phyloP scores from a whole-genome alignment of 163 green algal species.

The Chlorella variabilis region DNA sequence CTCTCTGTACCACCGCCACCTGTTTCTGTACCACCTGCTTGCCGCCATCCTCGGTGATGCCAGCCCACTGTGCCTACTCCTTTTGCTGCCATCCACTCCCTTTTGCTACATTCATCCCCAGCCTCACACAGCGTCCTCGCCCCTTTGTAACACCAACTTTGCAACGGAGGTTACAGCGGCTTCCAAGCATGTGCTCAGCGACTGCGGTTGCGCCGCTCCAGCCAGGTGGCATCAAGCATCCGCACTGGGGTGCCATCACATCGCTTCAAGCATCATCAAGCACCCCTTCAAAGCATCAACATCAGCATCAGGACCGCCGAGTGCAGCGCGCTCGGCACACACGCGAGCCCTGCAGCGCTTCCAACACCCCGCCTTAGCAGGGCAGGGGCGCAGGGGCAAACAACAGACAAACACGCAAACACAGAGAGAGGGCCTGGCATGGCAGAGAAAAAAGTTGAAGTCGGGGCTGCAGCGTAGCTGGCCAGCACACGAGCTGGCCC shows the following conservation, averaged over 20 bases:
- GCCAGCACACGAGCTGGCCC: too few species aligned
- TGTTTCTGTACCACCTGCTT: too few species aligned
- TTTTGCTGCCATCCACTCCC: too few species aligned
- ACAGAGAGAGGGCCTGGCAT: neutral
- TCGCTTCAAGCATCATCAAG: neutral
- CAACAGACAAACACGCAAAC: neutral
- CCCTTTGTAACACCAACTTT: too few species aligned
- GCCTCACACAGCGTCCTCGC: too few species aligned
- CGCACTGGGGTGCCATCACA: neutral
- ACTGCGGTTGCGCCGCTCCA: too few species aligned
- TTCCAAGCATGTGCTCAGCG: too few species aligned
- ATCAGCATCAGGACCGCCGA: conserved; percentile 12
- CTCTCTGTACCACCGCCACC: too few species aligned
- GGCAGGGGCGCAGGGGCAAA: neutral
- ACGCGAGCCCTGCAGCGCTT: conserved; percentile 6
- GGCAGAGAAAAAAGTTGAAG: neutral
- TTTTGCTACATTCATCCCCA: neutral
- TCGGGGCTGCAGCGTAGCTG: neutral
- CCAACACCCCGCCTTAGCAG: neutral
- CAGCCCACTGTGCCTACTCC: too few species aligned
- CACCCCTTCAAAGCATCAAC: neutral
- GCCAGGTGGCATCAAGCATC: neutral
- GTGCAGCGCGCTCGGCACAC: neutral
- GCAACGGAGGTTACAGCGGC: too few species aligned
- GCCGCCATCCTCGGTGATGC: too few species aligned